phyloP scores from a whole-genome alignment of 2,329 filamentous ascomycete species.

The Exserohilum turcica region DNA sequence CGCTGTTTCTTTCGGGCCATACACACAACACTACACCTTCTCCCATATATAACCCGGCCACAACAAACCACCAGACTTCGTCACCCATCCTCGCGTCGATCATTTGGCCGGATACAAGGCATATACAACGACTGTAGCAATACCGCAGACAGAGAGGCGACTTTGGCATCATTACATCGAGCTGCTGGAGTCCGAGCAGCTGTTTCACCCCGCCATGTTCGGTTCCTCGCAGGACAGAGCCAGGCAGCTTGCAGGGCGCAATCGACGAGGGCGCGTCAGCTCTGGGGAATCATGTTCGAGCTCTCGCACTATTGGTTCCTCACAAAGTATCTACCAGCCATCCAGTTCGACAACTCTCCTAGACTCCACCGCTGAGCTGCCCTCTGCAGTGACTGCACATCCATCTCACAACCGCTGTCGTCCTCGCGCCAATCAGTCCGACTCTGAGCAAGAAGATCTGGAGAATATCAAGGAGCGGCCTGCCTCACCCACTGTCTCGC shows the following conservation, averaged over 20 bases:
- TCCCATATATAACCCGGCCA: neutral
- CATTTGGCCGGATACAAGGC: conserved; percentile 4
- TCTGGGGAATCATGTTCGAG: conserved; percentile 26
- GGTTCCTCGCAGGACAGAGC: conserved; percentile 44
- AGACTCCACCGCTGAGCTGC: neutral
- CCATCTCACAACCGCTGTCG: neutral
- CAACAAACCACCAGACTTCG: conserved; percentile 12
- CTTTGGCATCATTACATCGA: neutral
- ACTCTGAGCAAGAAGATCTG: neutral
- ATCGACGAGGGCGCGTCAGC: conserved; percentile 32
- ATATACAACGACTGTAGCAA: neutral
- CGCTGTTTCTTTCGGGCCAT: neutral
- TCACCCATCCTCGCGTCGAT: conserved; percentile 1
- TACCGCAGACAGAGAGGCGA: neutral
- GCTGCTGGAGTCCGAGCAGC: neutral
- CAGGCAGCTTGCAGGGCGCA: conserved; percentile 42
- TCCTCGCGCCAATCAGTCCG: neutral
- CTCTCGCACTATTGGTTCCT: conserved; percentile 21
- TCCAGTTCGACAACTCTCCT: neutral
- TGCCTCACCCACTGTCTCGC: conserved; percentile 1
- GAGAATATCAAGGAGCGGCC: neutral
- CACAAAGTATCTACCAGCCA: conserved; percentile 17
- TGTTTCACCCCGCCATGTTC: conserved; percentile 31
- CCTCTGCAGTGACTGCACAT: neutral
- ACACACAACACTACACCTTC: neutral